Conservation (phyloP, 2,329 filamentous ascomycete species). For the Fusarium anthophilum region DNA sequence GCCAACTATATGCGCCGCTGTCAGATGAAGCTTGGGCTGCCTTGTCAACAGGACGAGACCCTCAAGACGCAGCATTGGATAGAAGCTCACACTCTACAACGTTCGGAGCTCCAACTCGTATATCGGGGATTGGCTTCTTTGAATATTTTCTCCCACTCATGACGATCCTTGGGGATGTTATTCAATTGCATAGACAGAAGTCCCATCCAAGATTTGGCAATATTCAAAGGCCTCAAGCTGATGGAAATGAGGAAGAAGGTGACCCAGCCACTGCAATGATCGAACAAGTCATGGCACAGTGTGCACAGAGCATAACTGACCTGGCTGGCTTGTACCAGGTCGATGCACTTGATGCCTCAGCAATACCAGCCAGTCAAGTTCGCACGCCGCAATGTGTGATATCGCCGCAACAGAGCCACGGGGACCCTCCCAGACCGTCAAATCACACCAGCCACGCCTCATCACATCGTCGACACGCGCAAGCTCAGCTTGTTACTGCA, state of each 20-base stretch:
- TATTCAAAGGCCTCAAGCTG: background rate
- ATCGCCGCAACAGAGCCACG: background rate
- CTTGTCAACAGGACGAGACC: background rate
- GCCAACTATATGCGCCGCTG: background rate
- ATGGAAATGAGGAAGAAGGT: background rate
- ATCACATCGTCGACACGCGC: background rate
- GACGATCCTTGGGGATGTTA: background rate
- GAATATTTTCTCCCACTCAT: background rate
- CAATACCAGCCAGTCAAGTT: background rate
- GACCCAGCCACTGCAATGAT: background rate
- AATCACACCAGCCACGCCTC: background rate
- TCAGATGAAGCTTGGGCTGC: background rate
- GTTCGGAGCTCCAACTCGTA: background rate
- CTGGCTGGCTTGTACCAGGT: background rate
- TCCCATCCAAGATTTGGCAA: background rate
- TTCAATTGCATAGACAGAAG: background rate
- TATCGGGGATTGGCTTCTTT: background rate
- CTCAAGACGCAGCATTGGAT: accelerated
- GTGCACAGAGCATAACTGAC: background rate
- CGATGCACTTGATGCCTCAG: background rate
- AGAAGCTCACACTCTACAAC: background rate
- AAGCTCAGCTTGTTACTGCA: background rate
- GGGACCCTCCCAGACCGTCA: too few species aligned
- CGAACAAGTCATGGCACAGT: background rate
- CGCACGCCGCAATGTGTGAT: background rate